A percentile compares a stretch with the other conserved stretches of the same genome.
These are phyloP conservation scores for Skeletonema grethae DNA, from an alignment of 108 stramenopile species.

Conservation along the genomic window DNA sequence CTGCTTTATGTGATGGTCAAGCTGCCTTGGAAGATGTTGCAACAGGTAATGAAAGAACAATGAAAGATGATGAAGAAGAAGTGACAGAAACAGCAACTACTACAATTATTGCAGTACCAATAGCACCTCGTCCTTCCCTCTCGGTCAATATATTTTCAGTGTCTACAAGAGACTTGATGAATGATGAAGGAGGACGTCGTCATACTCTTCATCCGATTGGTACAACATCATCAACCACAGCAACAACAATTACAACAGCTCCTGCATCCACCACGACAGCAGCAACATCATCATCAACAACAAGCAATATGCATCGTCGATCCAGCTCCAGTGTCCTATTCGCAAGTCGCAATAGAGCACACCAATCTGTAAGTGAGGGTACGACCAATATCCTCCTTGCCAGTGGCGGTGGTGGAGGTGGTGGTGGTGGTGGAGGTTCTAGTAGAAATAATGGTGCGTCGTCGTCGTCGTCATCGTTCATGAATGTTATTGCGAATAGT, in stretches of 20 bases:
- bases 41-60: background rate
- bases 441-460: no score
- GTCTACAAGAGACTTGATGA: background rate
- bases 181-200: background rate
- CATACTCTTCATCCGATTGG: background rate
- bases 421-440: background rate
- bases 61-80: background rate
- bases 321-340: slow-evolving; percentile 29
- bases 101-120: background rate
- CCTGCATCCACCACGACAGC: background rate
- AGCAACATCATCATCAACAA: background rate
- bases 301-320: slow-evolving; percentile 5
- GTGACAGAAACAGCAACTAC: background rate
- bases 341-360: slow-evolving; percentile 27
- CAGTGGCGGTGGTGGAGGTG: slow-evolving; percentile 14
- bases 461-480: background rate
- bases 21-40: background rate
- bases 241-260: background rate
- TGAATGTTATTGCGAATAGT: background rate
- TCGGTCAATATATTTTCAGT: background rate
- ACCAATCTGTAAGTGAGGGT: slow-evolving; percentile 33
- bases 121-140: background rate
- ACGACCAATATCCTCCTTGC: slow-evolving; percentile 16
- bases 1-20: background rate
- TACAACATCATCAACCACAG: background rate